Evolutionary conservation across 371 early-diverging fungal genomes (phyloP), one percentile per base, ranked within the genome.

Genomic region (Lichtheimia ornata): DNA sequence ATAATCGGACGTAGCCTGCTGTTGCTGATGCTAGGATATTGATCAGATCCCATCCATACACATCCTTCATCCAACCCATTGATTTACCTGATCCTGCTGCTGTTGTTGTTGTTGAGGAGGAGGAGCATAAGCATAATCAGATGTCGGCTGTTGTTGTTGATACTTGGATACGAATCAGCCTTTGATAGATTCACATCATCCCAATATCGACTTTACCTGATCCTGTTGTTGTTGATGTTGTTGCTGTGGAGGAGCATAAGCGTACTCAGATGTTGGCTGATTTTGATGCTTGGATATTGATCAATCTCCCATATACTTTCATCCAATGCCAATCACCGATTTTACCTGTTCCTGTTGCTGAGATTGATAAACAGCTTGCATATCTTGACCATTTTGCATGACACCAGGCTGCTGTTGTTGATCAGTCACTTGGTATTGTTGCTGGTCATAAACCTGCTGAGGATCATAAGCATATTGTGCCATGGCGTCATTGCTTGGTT

Each of bases 401-500:
- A 17, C 28, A 27, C 27, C 40, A 20, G 53, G 53, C 18, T 15
- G 28, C 28, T 53, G 53, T 7, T 56, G 20, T 35, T 35, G 35
- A 35, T 35, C 35, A 35, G 35, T 11, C 35, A 35, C 35, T 35
- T 35, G 35, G 11, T 35, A 35, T 17, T 58, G 49, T 27, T 58
- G 47, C 20, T 58, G 24, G 2, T 58, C 28, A 47, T 45, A 27
- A 4, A 13, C 6, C 25, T 49, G 49, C 14, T 58, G 47, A 22
- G 59, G 41, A 49, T 58, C 50, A 58, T 50, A 30, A 20, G 30
- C 27, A 22, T 43, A n/a, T 52, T 50, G 51, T 6, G 18, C 30
- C 58, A 50, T 58, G 30, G 20, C 24, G 43, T 45, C 44, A 43
- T 40, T 50, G 59, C 22, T 50, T 35, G 27, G 51, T 20, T 52